Evolutionary conservation across 805 yeast species (phyloP), one percentile per base, ranked within the genome.

Genomic region (Hermanozyma aechmeae): DNA sequence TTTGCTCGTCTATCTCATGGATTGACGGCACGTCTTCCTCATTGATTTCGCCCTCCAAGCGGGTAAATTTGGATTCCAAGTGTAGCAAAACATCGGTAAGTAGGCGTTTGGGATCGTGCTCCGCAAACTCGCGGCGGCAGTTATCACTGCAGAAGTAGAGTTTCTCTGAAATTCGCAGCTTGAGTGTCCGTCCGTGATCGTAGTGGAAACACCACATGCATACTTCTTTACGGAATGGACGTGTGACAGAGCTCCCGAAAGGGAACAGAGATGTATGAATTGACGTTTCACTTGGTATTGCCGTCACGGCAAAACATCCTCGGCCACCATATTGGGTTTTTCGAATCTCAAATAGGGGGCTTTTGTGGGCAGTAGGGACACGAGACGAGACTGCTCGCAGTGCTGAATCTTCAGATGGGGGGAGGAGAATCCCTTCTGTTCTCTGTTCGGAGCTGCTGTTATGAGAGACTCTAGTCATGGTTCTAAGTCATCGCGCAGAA

Each of bases 141-240:
- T 40, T 36, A 5, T 59, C 65, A 1, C 71, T 48, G 40, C 82
- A 76, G 38, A 76, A 76, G 59, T 71, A 71, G 2, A 41, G 28
- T 26, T 40, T 34, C 13, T 45, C 37, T 12, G 36, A 28, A 9
- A 65, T 38, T 31, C 58, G 68, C 29, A 50, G 42, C 37, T 69
- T 74, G 53, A 72, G 52, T 23, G 56, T 53, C 19, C 49, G 53
- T 0, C 80, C 79, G 37, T 59, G 46, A 18, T 56, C 58, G 38
- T 73, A 77, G 3, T 38, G 30, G 42, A 62, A 73, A 39, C 85
- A 77, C 34, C 45, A 41, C 6, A 67, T 58, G 45, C 85, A 77
- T 2, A 73, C 79, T 40, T 77, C 84, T 38, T 74, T 76, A 28
- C 71, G 64, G 46, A 73, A 76, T 4, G 73, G 74, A 33, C 64